Base-by-base conservation (phyloP, 306 rosid genomes). In the Lotus japonicus region DNA sequence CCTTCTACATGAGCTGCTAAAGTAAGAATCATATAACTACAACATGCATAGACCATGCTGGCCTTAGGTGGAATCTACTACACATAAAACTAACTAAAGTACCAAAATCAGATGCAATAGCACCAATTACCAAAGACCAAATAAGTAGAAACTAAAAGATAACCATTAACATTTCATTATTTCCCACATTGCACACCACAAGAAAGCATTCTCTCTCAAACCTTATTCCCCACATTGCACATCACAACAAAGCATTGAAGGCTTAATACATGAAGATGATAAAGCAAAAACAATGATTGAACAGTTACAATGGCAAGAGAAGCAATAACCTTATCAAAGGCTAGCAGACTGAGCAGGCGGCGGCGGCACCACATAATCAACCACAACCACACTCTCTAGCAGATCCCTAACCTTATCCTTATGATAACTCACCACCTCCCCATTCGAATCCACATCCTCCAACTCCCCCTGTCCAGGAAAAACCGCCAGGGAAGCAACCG, bases 381-480 rank as follows among this genome's bases (percentile, higher is more conserved):
- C 76, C 1, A 81, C 89, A 11, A 86, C 42, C 12, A 86, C 90
- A 48, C 84, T 77, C 15, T 90, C 95, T 41, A 94, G 9, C 7
- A 66, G 66, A 67, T 82, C 96, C 80, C 82, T 73, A 50, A 85
- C 99, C 83, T 86, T 88, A 31, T 86, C 90, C 83, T 94, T 90
- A 74, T 85, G 80, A 74, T 16, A 4, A 31, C 75, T 80, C 73
- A 75, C 82, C 80, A 82, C 33, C 33, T 86, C 82, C 35, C 58
- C 48, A 41, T 90, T 64, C 1, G 85, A 84, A 74, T 78, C 88
- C 83, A 76, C 64, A 0, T 79, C 88, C 31, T 86, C 92, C 86
- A 88, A 18, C 9, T 84, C 90, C 2, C 58, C 44, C 16, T 19
- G 12, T 45, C 86, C 89, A 0, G 84, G 77, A 33, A 84, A 84